These are phyloP conservation scores for Aspergillus aculeatus DNA, from an alignment of 2,329 filamentous ascomycete genomes.

Conservation along the genomic window DNA sequence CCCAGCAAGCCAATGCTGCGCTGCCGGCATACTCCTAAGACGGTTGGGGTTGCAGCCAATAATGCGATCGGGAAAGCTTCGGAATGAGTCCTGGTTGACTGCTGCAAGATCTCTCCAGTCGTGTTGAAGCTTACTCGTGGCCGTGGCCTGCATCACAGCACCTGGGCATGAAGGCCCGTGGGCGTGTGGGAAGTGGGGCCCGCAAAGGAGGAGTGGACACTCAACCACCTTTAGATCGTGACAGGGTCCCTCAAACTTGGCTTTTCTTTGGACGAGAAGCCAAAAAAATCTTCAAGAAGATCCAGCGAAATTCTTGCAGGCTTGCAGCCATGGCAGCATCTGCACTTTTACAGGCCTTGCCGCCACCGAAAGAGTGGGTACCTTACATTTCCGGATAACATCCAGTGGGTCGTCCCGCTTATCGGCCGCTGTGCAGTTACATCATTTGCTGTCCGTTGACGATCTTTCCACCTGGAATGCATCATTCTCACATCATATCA, in stretches of 20 bases:
- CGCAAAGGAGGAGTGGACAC: not conserved
- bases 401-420: not conserved
- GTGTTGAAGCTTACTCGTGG: conserved; percentile 9
- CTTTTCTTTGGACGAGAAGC: not conserved
- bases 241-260: not conserved
- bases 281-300: conserved; percentile 5
- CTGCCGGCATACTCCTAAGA: conserved; percentile 11
- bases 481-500: conserved; percentile 8
- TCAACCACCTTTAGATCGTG: not conserved
- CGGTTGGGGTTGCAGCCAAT: not conserved
- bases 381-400: not conserved
- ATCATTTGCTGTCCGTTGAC: conserved; percentile 2
- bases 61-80: conserved; percentile 2
- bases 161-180: not conserved
- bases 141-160: conserved; percentile 9
- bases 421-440: conserved; percentile 4
- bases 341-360: conserved; percentile 4
- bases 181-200: not conserved
- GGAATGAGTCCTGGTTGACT: not conserved
- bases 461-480: conserved; percentile 7
- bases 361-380: not conserved
- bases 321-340: not conserved
- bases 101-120: conserved; percentile 3
- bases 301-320: not conserved
- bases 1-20: conserved; percentile 12